Evolutionary conservation across 192 early-diverging fungal species (phyloP), one percentile per base, ranked within the genome.

Genomic region (Spizellomyces sp.): DNA sequence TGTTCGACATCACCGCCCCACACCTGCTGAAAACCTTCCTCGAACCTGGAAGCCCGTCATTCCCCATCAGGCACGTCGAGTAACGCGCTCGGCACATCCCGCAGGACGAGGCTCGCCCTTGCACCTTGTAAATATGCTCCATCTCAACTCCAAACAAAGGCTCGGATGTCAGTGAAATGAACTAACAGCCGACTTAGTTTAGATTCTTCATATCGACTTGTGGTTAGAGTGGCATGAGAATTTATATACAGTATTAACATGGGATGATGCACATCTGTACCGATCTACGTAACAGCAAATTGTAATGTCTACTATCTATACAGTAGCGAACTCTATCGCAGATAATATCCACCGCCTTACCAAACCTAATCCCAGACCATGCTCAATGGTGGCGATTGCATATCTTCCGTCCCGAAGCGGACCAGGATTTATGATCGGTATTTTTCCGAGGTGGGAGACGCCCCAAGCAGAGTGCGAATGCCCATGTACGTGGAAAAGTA

Each of bases 371-470:
- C 57, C 46, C 41, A 12, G 60, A 14, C 63, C 58, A 9, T 55
- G 46, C 66, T 75, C 73, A 5, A 75, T 19, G 4, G 73, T 75
- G 44, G 48, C 74, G 21, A 70, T 58, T 8, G 74, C 74, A 64
- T 54, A 75, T 17, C 74, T 21, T 41, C 74, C 74, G 54, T 75
- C 74, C 17, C 62, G 12, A 10, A 75, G 44, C 8, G 74, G 50
- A 7, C 74, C 74, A 6, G 74, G 61, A 70, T 75, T 75, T 45
- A 75, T 75, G 5, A 75, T 5, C 3, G 74, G 74, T 9, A 75
- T 58, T 21, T 19, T 58, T 7, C 74, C 74, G 14, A 75, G 60
- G 9, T 75, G 74, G 1, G 61, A 64, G 6, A 75, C 6, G 7
- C 74, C 74, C 67, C 67, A 70, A 0, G 74, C 21, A 9, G 62